Base-by-base conservation (phyloP, 495 filamentous ascomycete species). In the Aeminium ludgeri region DNA sequence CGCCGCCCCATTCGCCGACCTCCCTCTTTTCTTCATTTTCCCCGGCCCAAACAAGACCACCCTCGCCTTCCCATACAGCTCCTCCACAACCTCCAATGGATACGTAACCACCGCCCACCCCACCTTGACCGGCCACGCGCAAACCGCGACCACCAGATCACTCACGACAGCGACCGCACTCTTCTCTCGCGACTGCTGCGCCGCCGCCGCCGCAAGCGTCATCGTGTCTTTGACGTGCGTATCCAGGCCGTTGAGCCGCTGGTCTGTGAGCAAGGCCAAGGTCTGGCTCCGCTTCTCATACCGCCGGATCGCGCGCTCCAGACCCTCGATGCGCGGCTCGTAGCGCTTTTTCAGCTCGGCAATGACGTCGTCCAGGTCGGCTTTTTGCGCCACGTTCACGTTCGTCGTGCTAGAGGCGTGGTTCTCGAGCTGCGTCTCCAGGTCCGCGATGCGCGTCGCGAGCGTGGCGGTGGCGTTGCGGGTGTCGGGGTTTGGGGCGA, bases 221-320 rank as follows among this genome's bases (percentile, higher is more conserved):
- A 94, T 65, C 1, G 83, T 80, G 48, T 95, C 86, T 23, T 73
- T 72, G 15, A 91, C 55, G 30, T 80, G 69, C 0, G 59, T 53
- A 42, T 92, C 78, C 12, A 95, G 60, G 18, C 73, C 68, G 18
- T 67, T 64, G 28, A 96, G 68, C 13, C 81, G 72, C 13, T 69
- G 67, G 34, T 96, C 85, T 8, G 75, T 87, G 46, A 86, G 76
- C 39, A 76, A 66, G 0, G 74, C 62, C 15, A 79, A 69, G 1
- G 86, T 58, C 0, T 78, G 75, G 10, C 77, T 74, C 43, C 84
- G 78, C 57, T 93, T 95, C 62, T 97, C 89, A 49, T 94, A 94
- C n/a, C 84, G 74, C 11, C 89, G 71, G 20, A 96, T 78, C 0
- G 89, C 89, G 15, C 89, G 78, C 44, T 82, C 87, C 28, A 97